phyloP scores from a whole-genome alignment of 768 basidiomycete species.

The Serendipita sp. region DNA sequence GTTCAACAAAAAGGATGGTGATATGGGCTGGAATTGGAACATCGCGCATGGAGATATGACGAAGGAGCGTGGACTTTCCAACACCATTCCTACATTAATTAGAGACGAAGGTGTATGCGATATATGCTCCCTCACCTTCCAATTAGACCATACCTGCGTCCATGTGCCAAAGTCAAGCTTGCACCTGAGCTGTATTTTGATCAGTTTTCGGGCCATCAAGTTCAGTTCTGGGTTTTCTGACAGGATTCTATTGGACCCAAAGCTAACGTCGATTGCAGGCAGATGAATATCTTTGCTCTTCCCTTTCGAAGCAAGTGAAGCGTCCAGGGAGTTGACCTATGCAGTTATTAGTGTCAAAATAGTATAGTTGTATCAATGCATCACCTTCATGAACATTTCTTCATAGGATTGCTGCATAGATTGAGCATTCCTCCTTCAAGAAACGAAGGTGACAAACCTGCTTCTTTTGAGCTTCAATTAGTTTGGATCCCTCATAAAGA shows the following conservation, averaged over 20 bases:
- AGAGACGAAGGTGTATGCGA: neutral
- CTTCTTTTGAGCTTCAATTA: conserved; percentile 82
- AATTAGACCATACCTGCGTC: conserved; percentile 81
- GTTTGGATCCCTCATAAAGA: conserved; percentile 92
- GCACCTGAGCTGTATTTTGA: conserved; percentile 48
- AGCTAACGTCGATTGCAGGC: conserved; percentile 87
- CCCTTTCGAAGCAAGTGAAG: conserved; percentile 58
- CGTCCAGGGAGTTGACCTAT: conserved; percentile 85
- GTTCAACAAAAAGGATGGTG: conserved; percentile 94
- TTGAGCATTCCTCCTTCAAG: conserved; percentile 4
- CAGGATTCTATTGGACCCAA: conserved; percentile 89
- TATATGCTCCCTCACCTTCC: conserved; percentile 38
- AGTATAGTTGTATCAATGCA: neutral
- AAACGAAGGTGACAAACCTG: conserved; percentile 33
- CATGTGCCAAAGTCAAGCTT: conserved; percentile 71
- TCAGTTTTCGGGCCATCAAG: conserved; percentile 4
- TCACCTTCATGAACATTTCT: conserved; percentile 95
- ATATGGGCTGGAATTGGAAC: conserved; percentile 88
- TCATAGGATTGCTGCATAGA: conserved; percentile 75
- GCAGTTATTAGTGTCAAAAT: neutral
- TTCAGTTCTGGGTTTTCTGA: conserved; percentile 21
- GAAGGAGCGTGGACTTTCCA: conserved; percentile 90
- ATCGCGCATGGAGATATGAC: conserved; percentile 89
- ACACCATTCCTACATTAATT: conserved; percentile 35
- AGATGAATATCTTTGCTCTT: conserved; percentile 97